Evolutionary conservation across 1,284 basidiomycete species (phyloP), one percentile per base, ranked within the genome.

Genomic region (Golubevia sp.): DNA sequence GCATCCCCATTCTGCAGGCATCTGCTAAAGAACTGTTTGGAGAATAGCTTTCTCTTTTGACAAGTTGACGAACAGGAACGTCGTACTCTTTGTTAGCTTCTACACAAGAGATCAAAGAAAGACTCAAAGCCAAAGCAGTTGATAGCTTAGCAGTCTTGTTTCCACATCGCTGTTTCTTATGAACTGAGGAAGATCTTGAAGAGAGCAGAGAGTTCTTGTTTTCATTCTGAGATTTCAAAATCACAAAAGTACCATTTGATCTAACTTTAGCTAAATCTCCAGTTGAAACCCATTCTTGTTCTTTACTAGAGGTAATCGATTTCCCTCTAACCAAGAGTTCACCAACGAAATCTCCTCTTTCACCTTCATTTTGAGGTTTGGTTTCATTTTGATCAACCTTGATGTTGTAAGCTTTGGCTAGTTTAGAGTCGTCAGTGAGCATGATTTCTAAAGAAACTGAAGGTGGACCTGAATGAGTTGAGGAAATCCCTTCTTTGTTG

Each of bases 391-490:
- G 67, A 50, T 64, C 48, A 49, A 78, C 66, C 7, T 54, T 66
- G 2, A 63, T 54, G 3, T 66, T 65, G 13, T 64, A 62, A 2
- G 58, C 51, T 2, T 59, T 27, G 2, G 72, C 73, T 1, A 54
- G 26, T 24, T 56, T 54, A 24, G 67, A 68, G 52, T 79, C 62
- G n/a, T 72, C 38, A 18, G 38, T 67, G 4, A 83, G 64, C 66
- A 81, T 83, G 49, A 82, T 4, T 58, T 83, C 80, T 50, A 67
- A 58, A 38, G 71, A 58, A 23, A 81, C 78, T 11, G 68, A 63
- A 13, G 80, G 77, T 5, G 80, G 75, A n/a, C 80, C 80, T 8
- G 74, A 73, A 30, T 79, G 76, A n/a, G n/a, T n/a, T n/a, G n/a
- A n/a, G 7, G 75, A 69, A 34, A 38, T 24, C 3, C 21, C 20